Evolutionary conservation across 2,329 filamentous ascomycete genomes (phyloP).

Genomic region (Endothia cerciana): DNA sequence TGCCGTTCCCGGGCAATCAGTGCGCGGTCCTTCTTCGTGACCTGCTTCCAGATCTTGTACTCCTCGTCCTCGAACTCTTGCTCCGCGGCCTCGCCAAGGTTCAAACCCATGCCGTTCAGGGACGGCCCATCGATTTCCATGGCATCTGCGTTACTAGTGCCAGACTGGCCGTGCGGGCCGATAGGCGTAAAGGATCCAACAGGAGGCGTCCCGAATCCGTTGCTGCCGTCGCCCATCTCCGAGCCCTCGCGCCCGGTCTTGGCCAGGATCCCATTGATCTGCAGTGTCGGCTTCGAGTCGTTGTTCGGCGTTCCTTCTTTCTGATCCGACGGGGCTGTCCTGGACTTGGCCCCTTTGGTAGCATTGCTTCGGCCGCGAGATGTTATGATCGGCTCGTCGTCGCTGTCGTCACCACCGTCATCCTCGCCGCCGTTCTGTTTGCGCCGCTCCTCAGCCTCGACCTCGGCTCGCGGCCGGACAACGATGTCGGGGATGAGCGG

Average conservation of each 20-base stretch:
- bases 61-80: conserved; percentile 89
- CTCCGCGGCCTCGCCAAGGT: conserved; percentile 68
- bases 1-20: conserved; percentile 83
- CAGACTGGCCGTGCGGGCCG: conserved; percentile 27
- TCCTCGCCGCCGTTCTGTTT: conserved; percentile 85
- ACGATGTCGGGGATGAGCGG: conserved; percentile 92
- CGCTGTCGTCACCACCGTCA: conserved; percentile 86
- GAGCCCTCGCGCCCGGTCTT: conserved; percentile 71
- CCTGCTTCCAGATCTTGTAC: conserved; percentile 98
- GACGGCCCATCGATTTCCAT: conserved; percentile 87
- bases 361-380: conserved; percentile 88
- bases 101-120: conserved; percentile 66
- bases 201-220: conserved; percentile 84
- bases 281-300: conserved; percentile 74
- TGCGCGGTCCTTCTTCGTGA: conserved; percentile 94
- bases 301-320: conserved; percentile 79
- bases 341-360: conserved; percentile 75
- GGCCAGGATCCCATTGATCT: conserved; percentile 66
- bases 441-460: conserved; percentile 84
- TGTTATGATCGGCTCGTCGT: conserved; percentile 98
- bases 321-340: conserved; percentile 73
- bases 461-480: conserved; percentile 88
- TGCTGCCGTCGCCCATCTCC: conserved; percentile 78
- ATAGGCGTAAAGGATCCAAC: conserved; percentile 47
- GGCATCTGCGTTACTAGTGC: conserved; percentile 74